phyloP scores from a whole-genome alignment of 2,329 filamentous ascomycete species.

The Ophiostoma himal-ulmi region DNA sequence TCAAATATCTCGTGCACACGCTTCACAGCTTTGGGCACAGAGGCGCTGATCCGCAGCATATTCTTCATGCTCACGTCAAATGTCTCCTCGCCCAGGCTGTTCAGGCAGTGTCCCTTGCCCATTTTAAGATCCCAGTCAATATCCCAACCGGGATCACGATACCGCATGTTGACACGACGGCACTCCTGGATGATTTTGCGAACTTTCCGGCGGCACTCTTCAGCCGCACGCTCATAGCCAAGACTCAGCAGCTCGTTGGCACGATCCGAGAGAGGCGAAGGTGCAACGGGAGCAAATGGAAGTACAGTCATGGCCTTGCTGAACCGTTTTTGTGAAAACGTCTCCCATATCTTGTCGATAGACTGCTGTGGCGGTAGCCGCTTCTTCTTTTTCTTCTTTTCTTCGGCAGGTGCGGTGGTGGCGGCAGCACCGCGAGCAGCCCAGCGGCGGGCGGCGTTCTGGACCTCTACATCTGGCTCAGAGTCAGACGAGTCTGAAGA shows the following conservation, averaged over 20 bases:
- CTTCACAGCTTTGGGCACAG: conserved; percentile 68
- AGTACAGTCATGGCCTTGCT: conserved; percentile 60
- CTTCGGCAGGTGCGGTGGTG: neutral
- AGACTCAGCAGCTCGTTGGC: conserved; percentile 56
- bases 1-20: conserved; percentile 69
- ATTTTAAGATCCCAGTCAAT: conserved; percentile 64
- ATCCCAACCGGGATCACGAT: conserved; percentile 60
- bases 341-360: conserved; percentile 62
- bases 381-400: conserved; percentile 52
- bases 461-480: conserved; percentile 20
- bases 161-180: conserved; percentile 69
- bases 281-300: conserved; percentile 56
- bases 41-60: conserved; percentile 42
- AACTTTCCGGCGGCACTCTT: conserved; percentile 58
- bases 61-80: conserved; percentile 43
- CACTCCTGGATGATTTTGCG: conserved; percentile 60
- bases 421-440: conserved; percentile 12
- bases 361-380: conserved; percentile 57
- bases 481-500: conserved; percentile 31
- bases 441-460: conserved; percentile 16
- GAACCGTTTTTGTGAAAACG: conserved; percentile 55
- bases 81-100: conserved; percentile 46
- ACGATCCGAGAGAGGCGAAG: conserved; percentile 44
- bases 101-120: conserved; percentile 51
- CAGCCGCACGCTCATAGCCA: conserved; percentile 58